A percentile compares a stretch with the other conserved stretches of the same genome.
phyloP scores from a whole-genome alignment of 129 eudicot species.

The Oenanthe sinensis region DNA sequence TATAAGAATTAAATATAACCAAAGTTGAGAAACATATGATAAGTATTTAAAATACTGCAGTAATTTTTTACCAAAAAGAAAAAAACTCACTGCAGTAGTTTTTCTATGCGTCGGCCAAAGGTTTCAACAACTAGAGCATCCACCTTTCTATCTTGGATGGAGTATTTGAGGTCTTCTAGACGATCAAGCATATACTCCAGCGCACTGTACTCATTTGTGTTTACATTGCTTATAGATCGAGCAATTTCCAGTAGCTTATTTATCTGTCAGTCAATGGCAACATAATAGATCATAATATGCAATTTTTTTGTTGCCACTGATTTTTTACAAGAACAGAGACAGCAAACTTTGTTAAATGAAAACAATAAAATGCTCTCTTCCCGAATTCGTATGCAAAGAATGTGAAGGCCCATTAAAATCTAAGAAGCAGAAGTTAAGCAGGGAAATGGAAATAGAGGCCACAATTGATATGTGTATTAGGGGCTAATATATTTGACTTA shows the following conservation, averaged over 20 bases:
- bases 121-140: conserved; percentile 99
- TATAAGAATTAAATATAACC: not conserved
- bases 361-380: not conserved
- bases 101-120: conserved; percentile 95
- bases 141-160: conserved; percentile 88
- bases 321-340: not conserved
- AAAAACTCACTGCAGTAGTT: conserved; percentile 80
- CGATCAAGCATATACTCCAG: conserved; percentile 67
- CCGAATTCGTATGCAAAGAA: not conserved
- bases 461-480: too few relatives aligned
- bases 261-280: conserved; percentile 46
- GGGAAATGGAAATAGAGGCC: not conserved
- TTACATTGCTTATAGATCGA: conserved; percentile 58
- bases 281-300: not conserved
- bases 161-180: conserved; percentile 78
- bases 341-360: not conserved
- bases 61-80: not conserved
- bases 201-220: conserved; percentile 65
- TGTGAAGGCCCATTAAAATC: not conserved
- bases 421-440: not conserved
- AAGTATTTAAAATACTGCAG: not conserved
- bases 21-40: not conserved
- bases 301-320: not conserved
- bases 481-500: not conserved
- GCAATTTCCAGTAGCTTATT: conserved; percentile 82